Base-by-base conservation (phyloP, 257 asterid genomes). In the Nicotiana tabacum region DNA sequence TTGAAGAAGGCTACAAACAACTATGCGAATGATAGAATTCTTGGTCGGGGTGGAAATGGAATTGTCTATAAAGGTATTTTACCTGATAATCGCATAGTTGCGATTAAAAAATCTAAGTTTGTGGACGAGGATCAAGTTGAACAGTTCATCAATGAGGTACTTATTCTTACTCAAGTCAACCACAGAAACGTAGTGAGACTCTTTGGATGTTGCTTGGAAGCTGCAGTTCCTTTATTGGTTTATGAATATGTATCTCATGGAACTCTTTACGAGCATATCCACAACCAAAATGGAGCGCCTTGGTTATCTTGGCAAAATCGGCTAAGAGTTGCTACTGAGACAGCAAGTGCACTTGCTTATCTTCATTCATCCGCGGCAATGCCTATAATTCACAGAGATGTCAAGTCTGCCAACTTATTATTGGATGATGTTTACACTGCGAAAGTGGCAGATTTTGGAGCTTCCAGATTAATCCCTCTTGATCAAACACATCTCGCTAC, bases 361-460 rank as follows among this genome's bases (percentile, higher is more conserved):
- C 92, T 94, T 29, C 97, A 94, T 83, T 94, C 97, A 0, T 93
- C 97, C 2, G 93, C 97, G 9, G 21, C 85, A 0, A 87, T 79
- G 29, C 98, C 97, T 0, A 87, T 94, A 32, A 91, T 94, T 16
- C 98, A 93, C 53, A 82, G 97, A 66, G 97, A 94, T 65, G 97
- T 94, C 2, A 95, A 95, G 55, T 95, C 97, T 0, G 90, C 97
- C 7, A 95, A 95, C 72, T 92, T 95, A 66, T 78, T 95, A 43
- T 33, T 95, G 0, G 97, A 95, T 16, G 91, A 91, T 0, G 24
- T 82, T 16, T 91, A 88, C 88, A 89, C 86, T 0, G 93, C 97
- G 0, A 95, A 93, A 77, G 92, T 95, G 2, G 81, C 97, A 0
- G 95, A 95, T 82, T 95, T 95, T 35, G 98, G 98, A 10, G 98